A percentile compares a stretch with the other conserved stretches of the same genome.
Conservation (phyloP, 345 rosid species). For the Ceriops decandra region DNA sequence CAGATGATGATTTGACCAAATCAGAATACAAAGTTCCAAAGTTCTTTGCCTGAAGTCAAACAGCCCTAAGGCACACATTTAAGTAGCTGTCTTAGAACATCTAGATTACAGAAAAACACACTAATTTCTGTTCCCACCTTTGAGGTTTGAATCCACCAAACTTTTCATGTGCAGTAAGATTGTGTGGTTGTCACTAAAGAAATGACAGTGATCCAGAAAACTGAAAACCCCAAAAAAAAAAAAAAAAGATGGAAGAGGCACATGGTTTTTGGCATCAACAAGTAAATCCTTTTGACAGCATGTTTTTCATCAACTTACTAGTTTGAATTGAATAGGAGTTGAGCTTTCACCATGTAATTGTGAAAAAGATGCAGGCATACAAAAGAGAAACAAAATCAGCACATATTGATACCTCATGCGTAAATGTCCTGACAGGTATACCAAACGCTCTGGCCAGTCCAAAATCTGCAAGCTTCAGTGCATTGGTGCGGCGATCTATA, state of each 20-base stretch:
- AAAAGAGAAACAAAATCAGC: not conserved
- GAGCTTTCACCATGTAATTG: not conserved
- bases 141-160: too few species aligned
- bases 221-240: too few species aligned
- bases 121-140: not conserved
- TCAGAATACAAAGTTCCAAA: too few species aligned
- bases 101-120: not conserved
- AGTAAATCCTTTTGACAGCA: not conserved
- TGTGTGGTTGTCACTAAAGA: too few species aligned
- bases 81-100: not conserved
- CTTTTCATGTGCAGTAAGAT: too few species aligned
- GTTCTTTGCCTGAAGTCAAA: too few species aligned
- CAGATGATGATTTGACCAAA: too few species aligned
- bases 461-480: conserved; percentile 95
- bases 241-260: not conserved
- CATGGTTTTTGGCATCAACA: not conserved
- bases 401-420: conserved; percentile 69
- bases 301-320: not conserved
- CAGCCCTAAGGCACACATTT: too few species aligned
- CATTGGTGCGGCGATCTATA: conserved; percentile 82
- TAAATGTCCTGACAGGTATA: conserved; percentile 95
- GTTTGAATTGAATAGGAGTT: not conserved
- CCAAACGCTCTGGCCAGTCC: conserved; percentile 98
- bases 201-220: too few species aligned
- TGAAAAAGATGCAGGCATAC: not conserved